Conservation (phyloP, 2,329 filamentous ascomycete species). For the Byssochlamys sp. region DNA sequence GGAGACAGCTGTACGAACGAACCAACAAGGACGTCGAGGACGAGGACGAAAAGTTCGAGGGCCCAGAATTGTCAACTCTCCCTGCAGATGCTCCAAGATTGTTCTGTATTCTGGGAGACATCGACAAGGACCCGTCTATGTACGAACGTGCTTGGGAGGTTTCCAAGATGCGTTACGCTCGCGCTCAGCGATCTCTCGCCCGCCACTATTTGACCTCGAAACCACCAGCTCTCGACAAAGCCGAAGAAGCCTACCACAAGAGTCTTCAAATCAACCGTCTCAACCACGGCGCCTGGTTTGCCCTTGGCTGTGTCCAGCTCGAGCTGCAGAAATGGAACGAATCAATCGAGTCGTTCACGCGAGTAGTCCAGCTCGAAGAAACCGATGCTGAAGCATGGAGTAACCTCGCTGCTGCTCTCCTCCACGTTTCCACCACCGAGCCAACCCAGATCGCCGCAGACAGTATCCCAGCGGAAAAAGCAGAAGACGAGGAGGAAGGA, state of each 20-base stretch:
- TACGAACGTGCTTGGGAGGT: slow-evolving; percentile 84
- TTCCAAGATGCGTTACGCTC: slow-evolving; percentile 68
- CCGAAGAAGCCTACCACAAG: slow-evolving; percentile 66
- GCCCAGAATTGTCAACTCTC: slow-evolving; percentile 58
- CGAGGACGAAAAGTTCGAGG: slow-evolving; percentile 51
- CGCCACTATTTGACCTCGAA: slow-evolving; percentile 62
- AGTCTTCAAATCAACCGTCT: slow-evolving; percentile 71
- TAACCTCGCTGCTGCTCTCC: slow-evolving; percentile 77
- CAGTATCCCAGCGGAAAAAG: neutral
- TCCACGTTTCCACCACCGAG: slow-evolving; percentile 40
- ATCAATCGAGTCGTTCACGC: slow-evolving; percentile 72
- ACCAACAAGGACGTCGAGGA: slow-evolving; percentile 40
- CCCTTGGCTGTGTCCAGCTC: slow-evolving; percentile 77
- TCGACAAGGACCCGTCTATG: slow-evolving; percentile 63
- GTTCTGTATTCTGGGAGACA: slow-evolving; percentile 86
- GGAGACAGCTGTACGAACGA: slow-evolving; percentile 67
- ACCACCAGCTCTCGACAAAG: slow-evolving; percentile 52
- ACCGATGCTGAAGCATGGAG: slow-evolving; percentile 89
- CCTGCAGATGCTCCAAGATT: slow-evolving; percentile 76
- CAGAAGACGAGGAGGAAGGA: slow-evolving; percentile 17
- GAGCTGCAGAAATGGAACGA: slow-evolving; percentile 66
- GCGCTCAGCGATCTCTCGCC: slow-evolving; percentile 79
- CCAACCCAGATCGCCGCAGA: slow-evolving; percentile 6
- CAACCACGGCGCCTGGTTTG: slow-evolving; percentile 77
- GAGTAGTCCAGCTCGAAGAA: slow-evolving; percentile 75